phyloP scores from a whole-genome alignment of 177 flowering plant species.

The Telopea speciosissima region DNA sequence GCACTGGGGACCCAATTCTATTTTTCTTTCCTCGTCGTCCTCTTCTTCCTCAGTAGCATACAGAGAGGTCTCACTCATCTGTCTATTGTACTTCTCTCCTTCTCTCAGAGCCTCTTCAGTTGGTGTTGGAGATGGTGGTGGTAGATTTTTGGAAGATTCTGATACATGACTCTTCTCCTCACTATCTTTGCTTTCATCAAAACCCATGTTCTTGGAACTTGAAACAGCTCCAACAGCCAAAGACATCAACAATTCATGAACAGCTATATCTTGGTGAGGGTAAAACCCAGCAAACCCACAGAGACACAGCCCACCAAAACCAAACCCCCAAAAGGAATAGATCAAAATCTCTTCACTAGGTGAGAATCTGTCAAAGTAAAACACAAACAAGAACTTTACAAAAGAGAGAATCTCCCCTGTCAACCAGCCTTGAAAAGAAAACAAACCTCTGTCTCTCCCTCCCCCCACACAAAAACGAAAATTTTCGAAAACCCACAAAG shows the following conservation, averaged over 20 bases:
- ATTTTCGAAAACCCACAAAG: neutral
- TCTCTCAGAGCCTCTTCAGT: constrained; percentile 12
- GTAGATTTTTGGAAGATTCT: neutral
- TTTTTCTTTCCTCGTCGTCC: constrained; percentile 16
- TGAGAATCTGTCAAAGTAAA: constrained; percentile 4
- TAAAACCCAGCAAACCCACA: neutral
- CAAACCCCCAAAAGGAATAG: neutral
- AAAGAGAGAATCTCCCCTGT: neutral
- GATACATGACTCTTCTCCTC: constrained; percentile 8
- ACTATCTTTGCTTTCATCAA: constrained; percentile 13
- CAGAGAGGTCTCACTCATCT: constrained; percentile 24
- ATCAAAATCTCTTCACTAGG: too few species aligned
- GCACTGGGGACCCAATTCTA: constrained; percentile 31
- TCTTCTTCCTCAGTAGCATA: constrained; percentile 32
- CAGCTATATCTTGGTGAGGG: too few species aligned
- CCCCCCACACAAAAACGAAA: neutral
- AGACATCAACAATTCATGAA: constrained; percentile 16
- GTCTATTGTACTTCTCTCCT: constrained; percentile 18
- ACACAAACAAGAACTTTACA: neutral
- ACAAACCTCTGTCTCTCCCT: neutral
- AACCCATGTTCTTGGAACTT: constrained; percentile 14
- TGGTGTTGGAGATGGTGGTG: neutral
- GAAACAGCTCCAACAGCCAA: constrained; percentile 19
- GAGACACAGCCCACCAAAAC: neutral
- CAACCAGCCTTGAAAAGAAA: constrained; percentile 6